These are phyloP conservation scores for Talaromyces sp. DNA, from an alignment of 2,329 filamentous ascomycete genomes.

Conservation along the genomic window DNA sequence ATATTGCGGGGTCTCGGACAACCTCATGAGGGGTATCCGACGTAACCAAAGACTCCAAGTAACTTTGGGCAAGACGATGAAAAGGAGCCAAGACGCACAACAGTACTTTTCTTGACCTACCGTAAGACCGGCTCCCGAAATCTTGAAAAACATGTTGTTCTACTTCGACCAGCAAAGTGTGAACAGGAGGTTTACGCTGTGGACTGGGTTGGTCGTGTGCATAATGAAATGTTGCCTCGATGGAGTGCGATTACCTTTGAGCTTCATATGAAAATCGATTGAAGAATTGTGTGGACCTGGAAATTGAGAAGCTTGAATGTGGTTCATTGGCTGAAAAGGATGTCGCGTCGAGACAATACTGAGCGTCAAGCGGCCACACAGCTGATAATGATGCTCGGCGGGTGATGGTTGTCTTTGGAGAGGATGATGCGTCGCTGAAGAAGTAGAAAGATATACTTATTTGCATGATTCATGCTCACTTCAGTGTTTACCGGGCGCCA, in stretches of 20 bases:
- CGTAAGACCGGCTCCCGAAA: too few species aligned
- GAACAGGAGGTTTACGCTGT: neutral
- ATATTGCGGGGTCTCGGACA: neutral
- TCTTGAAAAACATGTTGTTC: neutral
- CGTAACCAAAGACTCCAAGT: too few species aligned
- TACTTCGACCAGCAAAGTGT: neutral
- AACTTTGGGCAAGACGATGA: too few species aligned
- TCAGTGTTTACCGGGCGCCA: neutral
- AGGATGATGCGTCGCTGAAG: neutral
- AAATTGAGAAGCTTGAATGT: neutral
- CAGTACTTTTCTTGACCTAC: too few species aligned
- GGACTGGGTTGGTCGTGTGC: neutral
- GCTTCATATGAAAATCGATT: neutral
- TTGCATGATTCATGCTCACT: neutral
- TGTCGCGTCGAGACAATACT: neutral
- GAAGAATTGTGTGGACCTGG: neutral
- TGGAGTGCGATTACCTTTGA: neutral
- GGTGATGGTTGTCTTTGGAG: neutral
- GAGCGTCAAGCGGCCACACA: neutral
- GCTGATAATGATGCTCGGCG: neutral
- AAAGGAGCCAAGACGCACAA: too few species aligned
- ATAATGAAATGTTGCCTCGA: neutral
- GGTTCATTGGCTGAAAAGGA: neutral
- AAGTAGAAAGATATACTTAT: neutral
- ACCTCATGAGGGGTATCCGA: too few species aligned